These are phyloP conservation scores for Biscogniauxia marginata DNA, from an alignment of 2,329 filamentous ascomycete species.

Conservation along the genomic window DNA sequence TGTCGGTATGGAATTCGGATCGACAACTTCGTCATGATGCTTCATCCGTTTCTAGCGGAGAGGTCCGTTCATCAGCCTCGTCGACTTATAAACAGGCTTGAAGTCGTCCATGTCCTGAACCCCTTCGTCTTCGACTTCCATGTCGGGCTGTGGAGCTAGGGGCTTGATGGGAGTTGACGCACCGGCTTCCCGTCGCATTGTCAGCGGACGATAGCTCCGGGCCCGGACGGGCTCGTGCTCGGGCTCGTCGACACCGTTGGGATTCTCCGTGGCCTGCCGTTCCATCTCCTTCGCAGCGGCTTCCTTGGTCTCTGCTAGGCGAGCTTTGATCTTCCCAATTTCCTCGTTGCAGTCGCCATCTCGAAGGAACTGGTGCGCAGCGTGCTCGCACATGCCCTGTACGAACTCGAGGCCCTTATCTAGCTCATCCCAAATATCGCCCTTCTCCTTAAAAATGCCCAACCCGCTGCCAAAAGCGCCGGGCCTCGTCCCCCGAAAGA, in stretches of 20 bases:
- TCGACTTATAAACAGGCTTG: slow-evolving; percentile 24
- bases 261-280: slow-evolving; percentile 53
- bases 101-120: slow-evolving; percentile 31
- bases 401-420: slow-evolving; percentile 79
- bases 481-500: slow-evolving; percentile 24
- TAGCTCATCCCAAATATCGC: slow-evolving; percentile 66
- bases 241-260: slow-evolving; percentile 20
- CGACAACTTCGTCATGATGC: background rate
- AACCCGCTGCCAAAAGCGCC: slow-evolving; percentile 26
- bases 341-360: slow-evolving; percentile 82
- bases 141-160: slow-evolving; percentile 16
- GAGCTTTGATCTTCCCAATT: slow-evolving; percentile 65
- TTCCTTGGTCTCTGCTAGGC: slow-evolving; percentile 62
- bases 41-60: background rate
- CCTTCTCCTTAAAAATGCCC: slow-evolving; percentile 29
- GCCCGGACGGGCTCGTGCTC: slow-evolving; percentile 38
- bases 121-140: slow-evolving; percentile 33
- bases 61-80: slow-evolving; percentile 21
- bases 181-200: slow-evolving; percentile 48
- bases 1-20: background rate
- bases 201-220: slow-evolving; percentile 52
- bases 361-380: slow-evolving; percentile 85
- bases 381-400: slow-evolving; percentile 79
- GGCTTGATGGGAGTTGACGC: slow-evolving; percentile 25
- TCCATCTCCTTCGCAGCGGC: slow-evolving; percentile 60